phyloP scores from a whole-genome alignment of 106 monocot genomes.

The Apostasia ramifera region DNA sequence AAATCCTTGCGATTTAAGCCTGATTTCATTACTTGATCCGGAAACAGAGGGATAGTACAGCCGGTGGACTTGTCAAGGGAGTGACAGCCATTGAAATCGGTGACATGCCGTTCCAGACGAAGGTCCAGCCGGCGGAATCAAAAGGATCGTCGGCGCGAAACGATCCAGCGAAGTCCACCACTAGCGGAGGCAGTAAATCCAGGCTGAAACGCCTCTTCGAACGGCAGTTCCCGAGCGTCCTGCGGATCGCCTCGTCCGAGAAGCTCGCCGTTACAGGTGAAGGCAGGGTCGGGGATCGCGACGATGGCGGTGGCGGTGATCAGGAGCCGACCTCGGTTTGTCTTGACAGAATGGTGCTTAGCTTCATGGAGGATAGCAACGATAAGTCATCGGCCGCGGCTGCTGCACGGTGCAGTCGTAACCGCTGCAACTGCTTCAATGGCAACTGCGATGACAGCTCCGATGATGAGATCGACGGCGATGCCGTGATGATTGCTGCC shows the following conservation, averaged over 20 bases:
- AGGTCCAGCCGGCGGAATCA: conserved; percentile 50
- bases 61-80: neutral
- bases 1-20: neutral
- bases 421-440: conserved; percentile 79
- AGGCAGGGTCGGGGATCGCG: conserved; percentile 10
- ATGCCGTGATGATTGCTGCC: neutral
- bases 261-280: conserved; percentile 20
- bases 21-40: neutral
- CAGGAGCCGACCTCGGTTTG: conserved; percentile 72
- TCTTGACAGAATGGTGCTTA: conserved; percentile 75
- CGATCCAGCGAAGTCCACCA: conserved; percentile 17
- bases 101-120: conserved; percentile 24
- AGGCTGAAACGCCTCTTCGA: conserved; percentile 73
- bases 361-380: conserved; percentile 72
- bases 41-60: conserved; percentile 3
- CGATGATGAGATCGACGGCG: conserved; percentile 47
- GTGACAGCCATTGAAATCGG: neutral
- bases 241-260: conserved; percentile 16
- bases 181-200: conserved; percentile 14
- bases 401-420: conserved; percentile 23
- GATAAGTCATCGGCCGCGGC: conserved; percentile 14
- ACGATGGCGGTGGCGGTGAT: conserved; percentile 23
- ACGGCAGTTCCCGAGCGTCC: conserved; percentile 32
- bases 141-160: neutral
- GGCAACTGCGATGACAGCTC: conserved; percentile 60